Conservation (phyloP, 1,139 yeast genomes). For the Suhomyces chickasaworum region DNA sequence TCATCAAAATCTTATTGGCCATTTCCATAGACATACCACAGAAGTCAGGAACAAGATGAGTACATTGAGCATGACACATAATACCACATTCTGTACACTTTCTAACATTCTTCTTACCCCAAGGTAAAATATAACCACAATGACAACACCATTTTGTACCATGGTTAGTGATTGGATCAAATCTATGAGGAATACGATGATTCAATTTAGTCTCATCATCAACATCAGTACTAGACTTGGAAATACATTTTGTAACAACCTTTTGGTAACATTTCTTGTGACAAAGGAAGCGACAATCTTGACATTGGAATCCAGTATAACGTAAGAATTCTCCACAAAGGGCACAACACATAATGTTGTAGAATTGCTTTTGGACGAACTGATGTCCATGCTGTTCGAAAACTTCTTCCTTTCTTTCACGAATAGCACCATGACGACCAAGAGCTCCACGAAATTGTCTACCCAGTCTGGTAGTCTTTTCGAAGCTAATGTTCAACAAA, state of each 20-base stretch:
- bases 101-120: slow-evolving; percentile 93
- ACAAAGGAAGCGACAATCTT: slow-evolving; percentile 91
- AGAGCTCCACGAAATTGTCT: slow-evolving; percentile 68
- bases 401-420: slow-evolving; percentile 92
- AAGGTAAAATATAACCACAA: slow-evolving; percentile 93
- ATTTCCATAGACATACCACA: slow-evolving; percentile 99
- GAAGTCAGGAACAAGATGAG: slow-evolving; percentile 93
- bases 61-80: slow-evolving; percentile 91
- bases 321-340: slow-evolving; percentile 93
- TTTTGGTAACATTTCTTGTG: slow-evolving; percentile 93
- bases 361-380: slow-evolving; percentile 92
- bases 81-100: slow-evolving; percentile 95
- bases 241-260: slow-evolving; percentile 93
- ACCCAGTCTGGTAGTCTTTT: slow-evolving; percentile 58
- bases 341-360: slow-evolving; percentile 96
- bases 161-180: slow-evolving; percentile 85
- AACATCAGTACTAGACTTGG: slow-evolving; percentile 81
- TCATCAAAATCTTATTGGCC: slow-evolving; percentile 85
- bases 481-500: slow-evolving; percentile 73
- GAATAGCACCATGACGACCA: slow-evolving; percentile 98
- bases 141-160: slow-evolving; percentile 99
- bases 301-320: slow-evolving; percentile 94
- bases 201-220: slow-evolving; percentile 91
- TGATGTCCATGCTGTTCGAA: slow-evolving; percentile 97
- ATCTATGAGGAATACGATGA: slow-evolving; percentile 95